Base-by-base conservation (phyloP, 768 basidiomycete species). In the Lyophyllum decastes region DNA sequence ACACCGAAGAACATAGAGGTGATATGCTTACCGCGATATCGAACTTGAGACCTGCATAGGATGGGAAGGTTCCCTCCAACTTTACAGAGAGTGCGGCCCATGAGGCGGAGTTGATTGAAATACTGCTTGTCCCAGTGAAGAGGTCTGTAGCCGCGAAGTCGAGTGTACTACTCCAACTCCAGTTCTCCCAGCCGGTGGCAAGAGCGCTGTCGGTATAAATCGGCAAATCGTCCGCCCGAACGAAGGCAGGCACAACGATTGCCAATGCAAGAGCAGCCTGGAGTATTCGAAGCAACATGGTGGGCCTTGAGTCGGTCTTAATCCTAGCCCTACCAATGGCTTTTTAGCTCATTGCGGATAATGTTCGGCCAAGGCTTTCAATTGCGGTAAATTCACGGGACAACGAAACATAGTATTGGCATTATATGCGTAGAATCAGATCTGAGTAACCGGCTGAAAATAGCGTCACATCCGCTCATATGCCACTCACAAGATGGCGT, bases 31-130 rank as follows among this genome's bases (percentile, higher is more conserved):
- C 78, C 44, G 81, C 74, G 65, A 84, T 77, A 63, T 83, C 82
- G 62, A 84, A 84, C 46, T 68, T 64, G 24, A 84, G 68, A 5
- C 82, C 82, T 10, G 79, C 81, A 60, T 75, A 81, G 26, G 64
- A 65, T 16, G 71, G 59, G 65, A 83, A 80, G 40, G 73, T 72
- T 1, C 70, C 72, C 54, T 74, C 72, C n/a, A 71, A 61, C 58
- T 80, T 78, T n/a, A 81, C 64, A 17, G 82, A 83, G 26, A 83
- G 57, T 1, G 82, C 82, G 43, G 78, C 70, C 57, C 65, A 83
- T 24, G 73, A 73, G 1, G 55, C 44, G 2, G 82, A 81, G 64
- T 68, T 76, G 46, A 79, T 73, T 25, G 74, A 78, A 50, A 82
- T 73, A 48, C 76, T 76, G 64, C 74, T 78, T 3, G 70, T 63